Evolutionary conservation across 2,329 filamentous ascomycete genomes (phyloP).

Genomic region (Xylariaceae sp.): DNA sequence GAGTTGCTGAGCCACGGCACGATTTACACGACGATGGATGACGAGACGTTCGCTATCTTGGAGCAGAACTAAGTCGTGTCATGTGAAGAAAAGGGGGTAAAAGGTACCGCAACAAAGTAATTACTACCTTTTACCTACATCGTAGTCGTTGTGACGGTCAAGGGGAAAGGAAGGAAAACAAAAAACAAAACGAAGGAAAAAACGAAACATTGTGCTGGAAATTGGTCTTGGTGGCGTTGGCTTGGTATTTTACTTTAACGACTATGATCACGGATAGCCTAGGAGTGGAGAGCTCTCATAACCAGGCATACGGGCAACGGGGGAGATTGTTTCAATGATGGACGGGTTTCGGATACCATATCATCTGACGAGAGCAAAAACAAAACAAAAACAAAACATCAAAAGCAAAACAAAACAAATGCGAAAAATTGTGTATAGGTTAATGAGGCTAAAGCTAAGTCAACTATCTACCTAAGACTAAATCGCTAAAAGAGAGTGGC

Average conservation of each 20-base stretch:
- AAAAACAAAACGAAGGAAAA: too few species aligned
- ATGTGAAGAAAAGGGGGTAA: background rate
- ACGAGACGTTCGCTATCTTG: conserved; percentile 84
- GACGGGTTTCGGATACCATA: background rate
- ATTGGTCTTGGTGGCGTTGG: conserved; percentile 6
- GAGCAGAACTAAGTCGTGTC: conserved; percentile 43
- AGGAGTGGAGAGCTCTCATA: background rate
- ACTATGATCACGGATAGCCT: conserved; percentile 6
- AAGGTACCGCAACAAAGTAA: background rate
- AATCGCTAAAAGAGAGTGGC: conserved; percentile 2
- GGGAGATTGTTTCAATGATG: background rate
- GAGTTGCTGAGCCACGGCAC: conserved; percentile 69
- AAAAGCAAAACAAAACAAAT: background rate
- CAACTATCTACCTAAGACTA: conserved; percentile 5
- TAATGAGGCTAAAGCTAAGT: conserved; percentile 10
- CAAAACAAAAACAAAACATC: conserved; percentile 3
- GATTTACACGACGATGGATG: conserved; percentile 89
- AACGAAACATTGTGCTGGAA: conserved; percentile 1
- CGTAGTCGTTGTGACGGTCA: background rate
- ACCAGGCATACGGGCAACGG: background rate
- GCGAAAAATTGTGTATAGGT: conserved; percentile 5
- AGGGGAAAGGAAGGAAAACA: conserved; percentile 10
- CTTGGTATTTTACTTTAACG: conserved; percentile 5
- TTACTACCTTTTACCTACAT: background rate
- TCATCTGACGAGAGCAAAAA: background rate